Conservation (phyloP, 2,329 filamentous ascomycete genomes). For the Penicillium sp. region DNA sequence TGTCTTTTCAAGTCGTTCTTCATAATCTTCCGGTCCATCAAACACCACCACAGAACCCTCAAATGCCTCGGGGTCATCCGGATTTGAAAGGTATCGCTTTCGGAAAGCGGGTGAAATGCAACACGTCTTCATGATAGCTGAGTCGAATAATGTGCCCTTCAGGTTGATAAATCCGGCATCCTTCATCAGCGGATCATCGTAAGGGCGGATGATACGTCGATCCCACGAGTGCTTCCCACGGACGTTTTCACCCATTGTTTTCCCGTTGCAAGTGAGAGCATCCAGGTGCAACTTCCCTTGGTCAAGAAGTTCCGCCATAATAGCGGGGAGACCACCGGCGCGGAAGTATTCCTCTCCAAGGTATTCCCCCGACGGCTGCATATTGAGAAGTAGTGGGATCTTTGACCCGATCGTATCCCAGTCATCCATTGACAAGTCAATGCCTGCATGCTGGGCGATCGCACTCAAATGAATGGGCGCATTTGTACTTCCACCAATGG, state of each 20-base stretch:
- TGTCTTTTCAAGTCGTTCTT: slow-evolving; percentile 46
- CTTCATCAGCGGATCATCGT: slow-evolving; percentile 51
- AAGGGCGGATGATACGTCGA: slow-evolving; percentile 52
- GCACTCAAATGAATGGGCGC: slow-evolving; percentile 61
- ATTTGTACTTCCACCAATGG: slow-evolving; percentile 62
- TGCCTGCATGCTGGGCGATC: slow-evolving; percentile 59
- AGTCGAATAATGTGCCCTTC: slow-evolving; percentile 54
- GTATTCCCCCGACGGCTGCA: slow-evolving; percentile 59
- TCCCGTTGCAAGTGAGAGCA: slow-evolving; percentile 38
- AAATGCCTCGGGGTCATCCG: slow-evolving; percentile 54
- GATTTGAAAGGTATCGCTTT: slow-evolving; percentile 50
- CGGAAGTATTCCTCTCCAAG: slow-evolving; percentile 60
- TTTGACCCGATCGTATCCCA: slow-evolving; percentile 58
- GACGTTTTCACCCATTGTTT: slow-evolving; percentile 26
- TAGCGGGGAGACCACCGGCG: slow-evolving; percentile 57
- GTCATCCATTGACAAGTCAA: slow-evolving; percentile 56
- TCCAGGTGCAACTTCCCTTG: slow-evolving; percentile 50
- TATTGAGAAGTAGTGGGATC: slow-evolving; percentile 58
- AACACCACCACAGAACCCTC: slow-evolving; percentile 55
- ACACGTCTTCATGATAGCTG: slow-evolving; percentile 59
- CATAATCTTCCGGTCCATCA: slow-evolving; percentile 57
- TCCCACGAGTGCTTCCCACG: slow-evolving; percentile 53
- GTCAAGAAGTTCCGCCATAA: slow-evolving; percentile 59
- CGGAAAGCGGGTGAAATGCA: slow-evolving; percentile 54
- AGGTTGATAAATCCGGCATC: slow-evolving; percentile 59